phyloP scores from a whole-genome alignment of 2,329 filamentous ascomycete species.

The Trichoderma koningii region DNA sequence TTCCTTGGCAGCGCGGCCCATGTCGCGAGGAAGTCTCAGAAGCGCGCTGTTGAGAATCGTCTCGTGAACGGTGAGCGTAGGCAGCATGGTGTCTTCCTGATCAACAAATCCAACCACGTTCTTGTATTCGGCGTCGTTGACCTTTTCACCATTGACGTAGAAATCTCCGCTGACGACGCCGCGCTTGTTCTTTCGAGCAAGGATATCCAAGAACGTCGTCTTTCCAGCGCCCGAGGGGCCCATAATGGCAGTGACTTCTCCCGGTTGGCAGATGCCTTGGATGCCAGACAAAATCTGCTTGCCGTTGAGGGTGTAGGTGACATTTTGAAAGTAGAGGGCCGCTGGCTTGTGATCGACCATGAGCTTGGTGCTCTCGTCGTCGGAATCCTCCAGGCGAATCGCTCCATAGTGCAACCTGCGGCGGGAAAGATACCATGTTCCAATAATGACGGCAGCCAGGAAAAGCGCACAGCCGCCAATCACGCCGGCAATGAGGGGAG shows the following conservation, averaged over 20 bases:
- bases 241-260: conserved; percentile 98
- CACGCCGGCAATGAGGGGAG: conserved; percentile 88
- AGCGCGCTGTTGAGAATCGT: conserved; percentile 94
- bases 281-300: conserved; percentile 82
- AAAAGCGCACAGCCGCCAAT: conserved; percentile 87
- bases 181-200: conserved; percentile 95
- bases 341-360: conserved; percentile 92
- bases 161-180: conserved; percentile 78
- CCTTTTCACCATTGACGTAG: conserved; percentile 90
- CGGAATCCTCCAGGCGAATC: conserved; percentile 84
- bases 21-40: conserved; percentile 86
- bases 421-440: conserved; percentile 85
- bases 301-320: conserved; percentile 83
- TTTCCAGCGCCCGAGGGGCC: conserved; percentile 96
- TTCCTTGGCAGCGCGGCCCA: conserved; percentile 85
- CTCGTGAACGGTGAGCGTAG: conserved; percentile 95
- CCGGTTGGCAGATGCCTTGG: conserved; percentile 84
- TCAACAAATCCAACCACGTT: conserved; percentile 96
- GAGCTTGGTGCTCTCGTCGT: conserved; percentile 82
- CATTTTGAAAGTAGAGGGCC: conserved; percentile 82
- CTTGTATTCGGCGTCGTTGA: conserved; percentile 81
- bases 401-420: conserved; percentile 69
- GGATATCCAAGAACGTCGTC: conserved; percentile 93
- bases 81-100: conserved; percentile 95
- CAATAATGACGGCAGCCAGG: conserved; percentile 79